Conservation (phyloP, 1,284 basidiomycete genomes). For the Ustilago cynodontis region DNA sequence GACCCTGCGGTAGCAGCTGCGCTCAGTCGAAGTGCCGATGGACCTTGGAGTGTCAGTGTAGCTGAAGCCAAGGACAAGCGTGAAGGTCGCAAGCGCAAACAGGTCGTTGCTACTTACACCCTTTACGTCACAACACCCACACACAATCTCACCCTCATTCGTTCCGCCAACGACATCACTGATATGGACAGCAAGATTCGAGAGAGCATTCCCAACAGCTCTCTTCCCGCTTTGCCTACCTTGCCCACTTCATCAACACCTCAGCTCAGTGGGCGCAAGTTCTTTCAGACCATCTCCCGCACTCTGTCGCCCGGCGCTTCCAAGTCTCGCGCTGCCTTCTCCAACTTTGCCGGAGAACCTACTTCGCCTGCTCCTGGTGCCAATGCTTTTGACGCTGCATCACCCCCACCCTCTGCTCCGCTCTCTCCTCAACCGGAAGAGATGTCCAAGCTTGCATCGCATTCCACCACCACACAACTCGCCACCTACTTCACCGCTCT, state of each 20-base stretch:
- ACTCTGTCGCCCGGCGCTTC: conserved; percentile 54
- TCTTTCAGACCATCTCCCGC: conserved; percentile 61
- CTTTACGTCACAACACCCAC: conserved; percentile 77
- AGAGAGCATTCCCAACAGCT: conserved; percentile 21
- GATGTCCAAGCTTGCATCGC: conserved; percentile 23
- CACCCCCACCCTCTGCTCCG: conserved; percentile 46
- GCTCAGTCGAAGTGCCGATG: conserved; percentile 71
- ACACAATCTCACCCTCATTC: conserved; percentile 86
- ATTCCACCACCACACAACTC: conserved; percentile 71
- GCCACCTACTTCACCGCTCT: conserved; percentile 83
- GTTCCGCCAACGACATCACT: conserved; percentile 79
- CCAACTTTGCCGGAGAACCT: conserved; percentile 37
- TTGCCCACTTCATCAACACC: conserved; percentile 30
- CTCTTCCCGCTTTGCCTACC: conserved; percentile 41
- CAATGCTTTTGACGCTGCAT: conserved; percentile 12
- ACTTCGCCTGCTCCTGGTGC: conserved; percentile 27
- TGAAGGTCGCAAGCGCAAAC: conserved; percentile 51
- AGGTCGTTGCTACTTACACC: conserved; percentile 67
- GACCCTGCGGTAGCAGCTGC: conserved; percentile 20
- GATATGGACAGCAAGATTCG: conserved; percentile 81
- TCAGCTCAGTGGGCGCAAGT: conserved; percentile 42
- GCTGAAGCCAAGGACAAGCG: conserved; percentile 73
- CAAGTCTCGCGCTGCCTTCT: conserved; percentile 29
- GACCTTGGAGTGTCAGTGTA: conserved; percentile 80
- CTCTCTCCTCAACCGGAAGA: conserved; percentile 32